Evolutionary conservation across 805 yeast genomes (phyloP).

Genomic region (Saturnispora sanitii): DNA sequence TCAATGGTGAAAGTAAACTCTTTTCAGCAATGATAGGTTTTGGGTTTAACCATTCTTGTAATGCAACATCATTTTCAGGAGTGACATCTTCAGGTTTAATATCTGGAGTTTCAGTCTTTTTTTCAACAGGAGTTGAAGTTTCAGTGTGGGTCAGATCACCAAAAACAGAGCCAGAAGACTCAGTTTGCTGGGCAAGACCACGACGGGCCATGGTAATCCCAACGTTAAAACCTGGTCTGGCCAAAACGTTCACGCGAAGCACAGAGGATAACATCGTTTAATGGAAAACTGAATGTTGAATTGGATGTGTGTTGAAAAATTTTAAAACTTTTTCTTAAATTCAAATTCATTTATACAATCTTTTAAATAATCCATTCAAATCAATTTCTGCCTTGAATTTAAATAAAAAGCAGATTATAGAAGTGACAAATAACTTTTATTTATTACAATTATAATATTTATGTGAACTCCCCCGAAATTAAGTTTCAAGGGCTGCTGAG

Average conservation of each 20-base stretch:
- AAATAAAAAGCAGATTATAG: no score
- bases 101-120: slow-evolving; percentile 9
- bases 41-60: slow-evolving; percentile 45
- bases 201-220: neutral
- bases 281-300: neutral
- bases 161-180: slow-evolving; percentile 20
- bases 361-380: no score
- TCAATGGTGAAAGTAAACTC: slow-evolving; percentile 56
- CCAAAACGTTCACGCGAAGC: neutral
- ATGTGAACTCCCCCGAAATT: no score
- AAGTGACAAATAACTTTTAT: no score
- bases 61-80: slow-evolving; percentile 25
- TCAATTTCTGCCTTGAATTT: no score
- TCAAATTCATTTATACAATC: no score
- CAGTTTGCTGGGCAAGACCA: slow-evolving; percentile 6
- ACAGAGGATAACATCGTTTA: neutral
- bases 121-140: neutral
- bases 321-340: neutral
- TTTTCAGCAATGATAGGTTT: slow-evolving; percentile 46
- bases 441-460: no score
- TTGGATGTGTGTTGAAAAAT: neutral
- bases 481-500: no score
- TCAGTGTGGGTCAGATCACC: slow-evolving; percentile 20
- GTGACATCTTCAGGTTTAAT: slow-evolving; percentile 16
- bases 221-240: neutral